phyloP scores from a whole-genome alignment of 139 green algal genomes.

The Chara braunii region DNA sequence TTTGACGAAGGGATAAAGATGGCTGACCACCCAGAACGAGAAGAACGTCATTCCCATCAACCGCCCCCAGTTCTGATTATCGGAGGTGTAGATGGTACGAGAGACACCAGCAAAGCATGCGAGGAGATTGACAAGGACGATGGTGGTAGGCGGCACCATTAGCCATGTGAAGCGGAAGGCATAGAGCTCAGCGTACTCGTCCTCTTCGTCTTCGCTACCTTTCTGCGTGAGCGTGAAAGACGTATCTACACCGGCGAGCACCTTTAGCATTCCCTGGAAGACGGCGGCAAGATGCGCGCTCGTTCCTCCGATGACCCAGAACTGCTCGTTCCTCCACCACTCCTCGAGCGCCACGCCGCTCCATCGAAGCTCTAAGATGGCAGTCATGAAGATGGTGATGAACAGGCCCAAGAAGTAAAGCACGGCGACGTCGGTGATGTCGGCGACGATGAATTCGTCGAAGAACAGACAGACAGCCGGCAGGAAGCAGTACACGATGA shows the following conservation, averaged over 20 bases:
- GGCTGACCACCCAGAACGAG: conserved; percentile 17
- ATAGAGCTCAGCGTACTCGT: conserved; percentile 25
- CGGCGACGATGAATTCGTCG: conserved; percentile 31
- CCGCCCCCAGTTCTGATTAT: background rate
- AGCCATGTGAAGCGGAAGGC: conserved; percentile 26
- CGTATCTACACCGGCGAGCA: conserved; percentile 20
- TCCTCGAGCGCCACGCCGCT: conserved; percentile 12
- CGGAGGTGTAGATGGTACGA: background rate
- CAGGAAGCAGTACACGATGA: conserved; percentile 28
- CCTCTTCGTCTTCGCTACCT: conserved; percentile 7
- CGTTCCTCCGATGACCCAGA: conserved; percentile 31
- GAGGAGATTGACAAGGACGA: conserved; percentile 19
- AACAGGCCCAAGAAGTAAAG: conserved; percentile 32
- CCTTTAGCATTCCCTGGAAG: conserved; percentile 27
- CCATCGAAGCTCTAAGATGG: conserved; percentile 30
- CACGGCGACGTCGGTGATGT: background rate
- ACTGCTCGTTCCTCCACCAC: conserved; percentile 37
- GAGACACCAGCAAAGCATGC: conserved; percentile 2
- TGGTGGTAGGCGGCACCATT: conserved; percentile 1
- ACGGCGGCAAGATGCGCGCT: conserved; percentile 16
- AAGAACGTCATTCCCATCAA: conserved; percentile 28
- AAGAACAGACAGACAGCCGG: conserved; percentile 25
- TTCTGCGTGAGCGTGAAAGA: conserved; percentile 29
- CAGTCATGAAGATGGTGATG: conserved; percentile 27
- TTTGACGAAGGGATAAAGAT: conserved; percentile 27